Evolutionary conservation across 306 rosid species (phyloP), one percentile per base, ranked within the genome.

Genomic region (Sesbania bispinosa): DNA sequence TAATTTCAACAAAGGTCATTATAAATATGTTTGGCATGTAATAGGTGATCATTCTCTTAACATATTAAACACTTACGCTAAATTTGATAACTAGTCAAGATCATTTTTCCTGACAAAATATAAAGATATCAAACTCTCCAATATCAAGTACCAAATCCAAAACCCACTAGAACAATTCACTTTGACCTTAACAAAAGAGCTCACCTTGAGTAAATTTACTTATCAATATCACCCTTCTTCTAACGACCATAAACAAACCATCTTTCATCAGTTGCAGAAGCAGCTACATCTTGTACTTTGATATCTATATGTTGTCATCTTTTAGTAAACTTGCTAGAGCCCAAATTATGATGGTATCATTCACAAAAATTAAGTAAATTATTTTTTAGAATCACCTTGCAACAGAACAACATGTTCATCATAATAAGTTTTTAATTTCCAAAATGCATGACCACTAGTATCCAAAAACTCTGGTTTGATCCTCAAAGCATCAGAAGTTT

Each of bases 201-300:
- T 70, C 43, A 79, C 86, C 73, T 65, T 10, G 74, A 75, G 32
- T 65, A 58, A 59, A 83, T 75, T 36, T 83, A 83, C 41, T 33
- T 60, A 3, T 71, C 55, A 61, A 79, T 33, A 18, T 50, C 79
- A 4, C 35, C 52, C 24, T 75, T 59, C 52, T 70, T 75, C 6
- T 71, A 79, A 29, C 59, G 29, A 15, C 59, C 79, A 83, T 75
- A 83, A 35, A 59, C 60, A 27, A 70, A 70, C 86, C 86, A 83
- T 14, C 24, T 79, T 75, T 79, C 86, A 0, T 70, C 73, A 18
- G 69, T 8, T 55, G 24, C 55, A 10, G 62, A 3, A 47, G 20
- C 75, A 73, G 42, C 50, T 51, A 0, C 60, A 3, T 59, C 76
- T 0, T 41, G 7, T 6, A 60, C 36, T 48, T 70, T 65, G 39